Conservation (phyloP, 345 rosid species). For the Boechera divaricarpa region DNA sequence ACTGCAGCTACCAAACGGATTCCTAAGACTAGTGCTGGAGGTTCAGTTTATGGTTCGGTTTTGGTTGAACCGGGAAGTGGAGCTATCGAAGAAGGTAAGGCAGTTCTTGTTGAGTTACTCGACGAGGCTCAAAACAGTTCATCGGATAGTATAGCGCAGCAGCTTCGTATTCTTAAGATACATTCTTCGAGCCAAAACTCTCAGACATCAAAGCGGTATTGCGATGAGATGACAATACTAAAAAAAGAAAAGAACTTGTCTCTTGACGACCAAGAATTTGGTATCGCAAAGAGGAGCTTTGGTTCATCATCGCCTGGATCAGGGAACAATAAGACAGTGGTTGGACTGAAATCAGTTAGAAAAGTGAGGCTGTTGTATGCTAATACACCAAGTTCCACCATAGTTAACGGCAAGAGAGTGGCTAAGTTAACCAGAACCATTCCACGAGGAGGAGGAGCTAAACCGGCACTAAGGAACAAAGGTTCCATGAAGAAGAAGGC, state of each 20-base stretch:
- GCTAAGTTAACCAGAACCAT: constrained; percentile 61
- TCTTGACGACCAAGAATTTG: constrained; percentile 44
- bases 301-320: constrained; percentile 47
- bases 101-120: constrained; percentile 62
- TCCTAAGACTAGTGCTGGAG: constrained; percentile 49
- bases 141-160: constrained; percentile 49
- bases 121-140: constrained; percentile 55
- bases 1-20: constrained; percentile 80
- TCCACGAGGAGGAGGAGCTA: constrained; percentile 54
- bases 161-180: constrained; percentile 52
- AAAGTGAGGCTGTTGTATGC: constrained; percentile 52
- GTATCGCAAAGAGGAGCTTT: constrained; percentile 37
- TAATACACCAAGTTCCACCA: constrained; percentile 52
- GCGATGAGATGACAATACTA: constrained; percentile 28
- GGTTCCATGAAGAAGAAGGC: constrained; percentile 62
- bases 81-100: constrained; percentile 53
- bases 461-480: constrained; percentile 66
- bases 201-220: constrained; percentile 49
- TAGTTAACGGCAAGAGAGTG: constrained; percentile 56
- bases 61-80: constrained; percentile 65
- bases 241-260: constrained; percentile 31
- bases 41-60: constrained; percentile 71
- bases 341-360: constrained; percentile 62
- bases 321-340: constrained; percentile 55
- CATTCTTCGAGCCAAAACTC: constrained; percentile 54